phyloP scores from a whole-genome alignment of 768 basidiomycete genomes.

The Mycena pura region DNA sequence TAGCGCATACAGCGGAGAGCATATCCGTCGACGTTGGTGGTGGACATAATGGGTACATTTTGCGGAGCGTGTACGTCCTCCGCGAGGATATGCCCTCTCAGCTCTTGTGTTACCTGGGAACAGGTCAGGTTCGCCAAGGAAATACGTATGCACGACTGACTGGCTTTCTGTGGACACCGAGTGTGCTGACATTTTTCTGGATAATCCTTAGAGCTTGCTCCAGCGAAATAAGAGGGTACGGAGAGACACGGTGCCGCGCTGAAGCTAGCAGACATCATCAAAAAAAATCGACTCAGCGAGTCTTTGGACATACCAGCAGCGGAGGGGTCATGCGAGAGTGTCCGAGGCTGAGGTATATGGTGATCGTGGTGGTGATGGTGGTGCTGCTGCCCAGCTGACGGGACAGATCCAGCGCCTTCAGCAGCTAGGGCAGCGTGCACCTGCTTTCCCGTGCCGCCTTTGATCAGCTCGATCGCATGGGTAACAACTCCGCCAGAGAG shows the following conservation, averaged over 20 bases:
- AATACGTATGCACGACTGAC: conserved; percentile 43
- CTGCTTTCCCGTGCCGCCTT: conserved; percentile 67
- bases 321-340: conserved; percentile 74
- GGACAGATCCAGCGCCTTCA: conserved; percentile 17
- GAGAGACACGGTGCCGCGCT: conserved; percentile 76
- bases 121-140: not conserved
- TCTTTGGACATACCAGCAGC: conserved; percentile 60
- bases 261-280: conserved; percentile 53
- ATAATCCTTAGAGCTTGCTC: conserved; percentile 69
- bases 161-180: conserved; percentile 45
- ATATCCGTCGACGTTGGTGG: conserved; percentile 91
- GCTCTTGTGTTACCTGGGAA: conserved; percentile 58
- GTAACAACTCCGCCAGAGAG: conserved; percentile 62
- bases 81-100: conserved; percentile 77
- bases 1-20: conserved; percentile 68
- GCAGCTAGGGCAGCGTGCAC: conserved; percentile 61
- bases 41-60: conserved; percentile 66
- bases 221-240: conserved; percentile 74
- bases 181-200: conserved; percentile 50
- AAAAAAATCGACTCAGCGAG: not conserved
- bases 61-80: conserved; percentile 73
- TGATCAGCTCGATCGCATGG: conserved; percentile 77
- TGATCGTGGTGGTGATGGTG: conserved; percentile 41
- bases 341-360: conserved; percentile 59
- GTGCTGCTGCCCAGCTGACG: conserved; percentile 1